Percentiles rank a stretch among this genome's conserved stretches.
Evolutionary conservation across 352 stramenopile species (phyloP).

Genomic region (Pythium oligandrum): DNA sequence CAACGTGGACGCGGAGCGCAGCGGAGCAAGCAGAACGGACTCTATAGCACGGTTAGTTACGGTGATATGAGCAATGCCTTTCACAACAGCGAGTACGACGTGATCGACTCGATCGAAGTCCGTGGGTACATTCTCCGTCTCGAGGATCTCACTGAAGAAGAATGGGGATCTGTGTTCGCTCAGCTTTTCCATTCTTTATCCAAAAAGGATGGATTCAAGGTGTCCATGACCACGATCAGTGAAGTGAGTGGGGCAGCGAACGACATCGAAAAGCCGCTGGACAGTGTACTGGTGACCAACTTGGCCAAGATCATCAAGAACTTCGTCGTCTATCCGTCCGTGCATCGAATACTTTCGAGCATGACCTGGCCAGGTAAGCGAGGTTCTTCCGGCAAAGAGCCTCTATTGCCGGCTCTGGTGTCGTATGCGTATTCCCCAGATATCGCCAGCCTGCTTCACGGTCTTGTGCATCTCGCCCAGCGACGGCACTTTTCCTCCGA

Average conservation of each 20-base stretch:
- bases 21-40: slow-evolving; percentile 6
- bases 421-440: slow-evolving; percentile 59
- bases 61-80: slow-evolving; percentile 8
- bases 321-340: slow-evolving; percentile 57
- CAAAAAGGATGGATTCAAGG: slow-evolving; percentile 8
- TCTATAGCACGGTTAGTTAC: slow-evolving; percentile 2
- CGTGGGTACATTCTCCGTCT: slow-evolving; percentile 62
- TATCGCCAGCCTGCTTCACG: slow-evolving; percentile 53
- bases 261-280: slow-evolving; percentile 28
- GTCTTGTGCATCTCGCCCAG: slow-evolving; percentile 59
- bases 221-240: slow-evolving; percentile 2
- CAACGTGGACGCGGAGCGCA: slow-evolving; percentile 7
- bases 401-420: slow-evolving; percentile 42
- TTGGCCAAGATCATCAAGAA: slow-evolving; percentile 71
- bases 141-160: slow-evolving; percentile 51
- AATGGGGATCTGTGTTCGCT: slow-evolving; percentile 74
- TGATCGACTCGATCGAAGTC: slow-evolving; percentile 19
- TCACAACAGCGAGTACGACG: slow-evolving; percentile 3
- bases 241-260: slow-evolving; percentile 2
- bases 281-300: slow-evolving; percentile 57
- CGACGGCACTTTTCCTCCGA: slow-evolving; percentile 35
- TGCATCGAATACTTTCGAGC: slow-evolving; percentile 42
- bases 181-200: slow-evolving; percentile 57
- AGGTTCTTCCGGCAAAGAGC: slow-evolving; percentile 8
- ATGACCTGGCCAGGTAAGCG: slow-evolving; percentile 13